Percentiles rank a stretch among this genome's conserved stretches.
Evolutionary conservation across 2,329 filamentous ascomycete genomes (phyloP).

Genomic region (Diplodia corticola): DNA sequence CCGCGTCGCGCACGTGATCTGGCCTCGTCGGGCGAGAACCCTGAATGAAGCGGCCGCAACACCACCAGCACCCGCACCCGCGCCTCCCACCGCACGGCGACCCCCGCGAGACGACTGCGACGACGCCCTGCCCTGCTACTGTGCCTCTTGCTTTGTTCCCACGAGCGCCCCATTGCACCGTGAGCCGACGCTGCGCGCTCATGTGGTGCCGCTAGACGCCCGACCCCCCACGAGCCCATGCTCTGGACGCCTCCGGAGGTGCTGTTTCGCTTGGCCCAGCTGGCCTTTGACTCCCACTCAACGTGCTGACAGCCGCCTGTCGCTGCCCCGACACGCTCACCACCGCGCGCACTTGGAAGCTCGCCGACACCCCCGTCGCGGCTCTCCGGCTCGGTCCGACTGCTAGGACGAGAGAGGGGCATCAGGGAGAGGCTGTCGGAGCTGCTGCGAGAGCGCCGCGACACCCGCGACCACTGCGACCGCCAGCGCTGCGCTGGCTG

Average conservation of each 20-base stretch:
- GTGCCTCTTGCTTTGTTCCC: constrained; percentile 5
- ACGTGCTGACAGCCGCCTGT: background rate
- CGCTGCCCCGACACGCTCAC: constrained; percentile 4
- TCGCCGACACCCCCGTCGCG: constrained; percentile 16
- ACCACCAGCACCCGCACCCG: constrained; percentile 19
- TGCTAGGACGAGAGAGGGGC: constrained; percentile 21
- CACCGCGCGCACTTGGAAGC: constrained; percentile 4
- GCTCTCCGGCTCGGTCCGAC: constrained; percentile 22
- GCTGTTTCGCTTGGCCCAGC: constrained; percentile 24
- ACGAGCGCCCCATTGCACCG: constrained; percentile 4
- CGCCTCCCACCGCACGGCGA: constrained; percentile 15
- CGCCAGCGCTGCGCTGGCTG: constrained; percentile 26
- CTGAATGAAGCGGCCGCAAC: constrained; percentile 21
- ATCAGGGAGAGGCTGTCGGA: constrained; percentile 10
- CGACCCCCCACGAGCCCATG: constrained; percentile 24
- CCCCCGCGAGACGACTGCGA: constrained; percentile 12
- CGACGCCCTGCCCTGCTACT: constrained; percentile 18
- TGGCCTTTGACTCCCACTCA: constrained; percentile 20
- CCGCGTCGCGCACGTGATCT: constrained; percentile 5
- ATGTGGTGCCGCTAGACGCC: constrained; percentile 21
- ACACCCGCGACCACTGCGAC: constrained; percentile 21
- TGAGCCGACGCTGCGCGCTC: constrained; percentile 17
- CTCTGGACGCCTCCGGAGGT: constrained; percentile 24
- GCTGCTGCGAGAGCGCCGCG: constrained; percentile 14
- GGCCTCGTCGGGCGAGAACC: constrained; percentile 20